A percentile compares a stretch with the other conserved stretches of the same genome.
Evolutionary conservation across 805 yeast genomes (phyloP).

Genomic region (Brettanomyces bruxellensis): DNA sequence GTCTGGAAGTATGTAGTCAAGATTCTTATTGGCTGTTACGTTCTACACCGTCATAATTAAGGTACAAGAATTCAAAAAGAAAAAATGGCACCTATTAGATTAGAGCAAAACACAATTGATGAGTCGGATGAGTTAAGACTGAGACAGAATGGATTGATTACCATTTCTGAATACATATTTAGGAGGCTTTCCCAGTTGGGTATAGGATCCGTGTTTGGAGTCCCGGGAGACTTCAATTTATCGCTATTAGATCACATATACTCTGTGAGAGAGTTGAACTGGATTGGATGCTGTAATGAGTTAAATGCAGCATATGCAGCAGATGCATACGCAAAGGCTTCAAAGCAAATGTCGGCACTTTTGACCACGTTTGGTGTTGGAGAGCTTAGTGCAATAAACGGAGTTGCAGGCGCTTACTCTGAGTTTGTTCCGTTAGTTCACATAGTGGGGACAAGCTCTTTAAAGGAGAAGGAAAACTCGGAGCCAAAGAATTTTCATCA

Average conservation of each 20-base stretch:
- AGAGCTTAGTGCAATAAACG: constrained; percentile 41
- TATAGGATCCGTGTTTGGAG: constrained; percentile 41
- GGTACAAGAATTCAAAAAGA: neutral
- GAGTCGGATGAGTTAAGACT: too few relatives aligned
- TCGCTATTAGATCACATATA: constrained; percentile 37
- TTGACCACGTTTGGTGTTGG: constrained; percentile 45
- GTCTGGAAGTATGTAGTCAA: too few relatives aligned
- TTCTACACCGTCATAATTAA: too few relatives aligned
- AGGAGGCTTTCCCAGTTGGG: constrained; percentile 34
- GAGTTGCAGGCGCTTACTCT: constrained; percentile 39
- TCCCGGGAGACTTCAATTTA: constrained; percentile 56
- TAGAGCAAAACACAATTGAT: neutral
- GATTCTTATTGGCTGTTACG: too few relatives aligned
- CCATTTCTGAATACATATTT: constrained; percentile 37
- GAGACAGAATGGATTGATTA: constrained; percentile 5
- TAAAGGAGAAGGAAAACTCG: constrained; percentile 10
- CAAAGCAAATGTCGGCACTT: constrained; percentile 30
- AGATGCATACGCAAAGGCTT: constrained; percentile 35
- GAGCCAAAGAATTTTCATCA: constrained; percentile 38
- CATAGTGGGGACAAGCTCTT: constrained; percentile 38
- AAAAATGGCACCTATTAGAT: constrained; percentile 5
- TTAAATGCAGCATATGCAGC: constrained; percentile 43
- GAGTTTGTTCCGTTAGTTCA: constrained; percentile 39
- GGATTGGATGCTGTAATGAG: constrained; percentile 43
- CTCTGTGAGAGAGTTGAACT: constrained; percentile 18